Conservation (phyloP, 805 yeast species). For the Diddensiella transvaalensis region DNA sequence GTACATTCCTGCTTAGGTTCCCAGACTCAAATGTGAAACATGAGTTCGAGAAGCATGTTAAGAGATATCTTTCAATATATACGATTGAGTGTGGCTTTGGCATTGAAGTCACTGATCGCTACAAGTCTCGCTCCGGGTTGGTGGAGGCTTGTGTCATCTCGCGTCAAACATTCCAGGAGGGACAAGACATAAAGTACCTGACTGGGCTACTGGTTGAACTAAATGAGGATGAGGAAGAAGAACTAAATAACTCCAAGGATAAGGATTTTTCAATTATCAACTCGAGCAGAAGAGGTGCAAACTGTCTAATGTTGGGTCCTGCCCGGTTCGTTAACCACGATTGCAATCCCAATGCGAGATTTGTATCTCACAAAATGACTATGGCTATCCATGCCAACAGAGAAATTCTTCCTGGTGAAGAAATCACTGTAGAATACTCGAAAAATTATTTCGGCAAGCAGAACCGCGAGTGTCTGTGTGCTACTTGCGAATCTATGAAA, state of each 20-base stretch:
- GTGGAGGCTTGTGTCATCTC: conserved; percentile 43
- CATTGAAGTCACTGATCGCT: conserved; percentile 42
- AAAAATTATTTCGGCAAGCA: conserved; percentile 41
- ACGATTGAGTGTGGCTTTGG: conserved; percentile 40
- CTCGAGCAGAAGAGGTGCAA: conserved; percentile 33
- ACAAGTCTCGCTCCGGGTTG: conserved; percentile 28
- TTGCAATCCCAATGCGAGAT: conserved; percentile 43
- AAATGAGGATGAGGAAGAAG: conserved; percentile 34
- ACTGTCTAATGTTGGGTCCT: conserved; percentile 47
- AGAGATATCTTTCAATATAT: conserved; percentile 37
- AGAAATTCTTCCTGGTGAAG: conserved; percentile 42
- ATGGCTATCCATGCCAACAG: conserved; percentile 36
- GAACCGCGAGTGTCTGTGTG: conserved; percentile 44
- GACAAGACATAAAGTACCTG: conserved; percentile 35
- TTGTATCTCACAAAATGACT: conserved; percentile 30
- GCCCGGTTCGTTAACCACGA: conserved; percentile 48
- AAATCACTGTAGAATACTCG: conserved; percentile 44
- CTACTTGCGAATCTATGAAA: conserved; percentile 38
- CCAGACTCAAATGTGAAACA: conserved; percentile 21
- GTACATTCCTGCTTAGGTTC: conserved; percentile 28
- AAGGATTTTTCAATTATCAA: conserved; percentile 43
- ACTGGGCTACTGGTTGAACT: conserved; percentile 39
- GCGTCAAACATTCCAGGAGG: conserved; percentile 28
- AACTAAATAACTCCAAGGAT: conserved; percentile 29
- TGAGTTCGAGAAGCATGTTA: conserved; percentile 38